phyloP scores from a whole-genome alignment of 2,329 filamentous ascomycete genomes.

The Cercospora janseana region DNA sequence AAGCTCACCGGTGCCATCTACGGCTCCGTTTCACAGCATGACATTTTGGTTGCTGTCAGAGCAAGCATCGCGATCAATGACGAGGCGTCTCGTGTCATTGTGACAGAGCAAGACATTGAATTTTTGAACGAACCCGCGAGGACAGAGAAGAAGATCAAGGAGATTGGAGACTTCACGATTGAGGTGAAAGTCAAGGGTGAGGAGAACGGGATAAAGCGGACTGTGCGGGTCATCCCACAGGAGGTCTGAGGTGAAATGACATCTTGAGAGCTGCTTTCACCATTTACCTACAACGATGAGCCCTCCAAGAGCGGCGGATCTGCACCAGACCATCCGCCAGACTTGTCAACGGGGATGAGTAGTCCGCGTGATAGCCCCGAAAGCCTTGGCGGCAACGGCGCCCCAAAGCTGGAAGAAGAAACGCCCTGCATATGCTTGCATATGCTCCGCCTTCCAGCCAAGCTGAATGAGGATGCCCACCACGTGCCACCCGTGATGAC shows the following conservation, averaged over 20 bases:
- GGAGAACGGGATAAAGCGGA: conserved; percentile 43
- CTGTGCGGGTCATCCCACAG: conserved; percentile 44
- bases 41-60: conserved; percentile 51
- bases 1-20: conserved; percentile 43
- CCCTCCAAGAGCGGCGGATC: neutral
- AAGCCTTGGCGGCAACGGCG: conserved; percentile 8
- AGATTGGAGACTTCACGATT: conserved; percentile 53
- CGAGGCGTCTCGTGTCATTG: conserved; percentile 51
- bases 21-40: conserved; percentile 55
- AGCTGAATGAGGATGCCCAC: conserved; percentile 2
- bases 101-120: conserved; percentile 51
- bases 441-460: conserved; percentile 1
- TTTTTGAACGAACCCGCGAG: conserved; percentile 45
- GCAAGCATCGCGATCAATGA: conserved; percentile 51
- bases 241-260: conserved; percentile 19
- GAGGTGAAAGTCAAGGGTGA: conserved; percentile 52
- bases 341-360: neutral
- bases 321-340: conserved; percentile 1
- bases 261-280: neutral
- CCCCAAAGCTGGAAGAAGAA: conserved; percentile 7
- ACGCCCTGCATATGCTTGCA: conserved; percentile 7
- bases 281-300: too few relatives aligned
- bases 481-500: conserved; percentile 12
- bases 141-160: conserved; percentile 47
- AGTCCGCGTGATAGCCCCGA: conserved; percentile 8